Evolutionary conservation across 768 basidiomycete genomes (phyloP).

Genomic region (Kwoniella dendrophila): DNA sequence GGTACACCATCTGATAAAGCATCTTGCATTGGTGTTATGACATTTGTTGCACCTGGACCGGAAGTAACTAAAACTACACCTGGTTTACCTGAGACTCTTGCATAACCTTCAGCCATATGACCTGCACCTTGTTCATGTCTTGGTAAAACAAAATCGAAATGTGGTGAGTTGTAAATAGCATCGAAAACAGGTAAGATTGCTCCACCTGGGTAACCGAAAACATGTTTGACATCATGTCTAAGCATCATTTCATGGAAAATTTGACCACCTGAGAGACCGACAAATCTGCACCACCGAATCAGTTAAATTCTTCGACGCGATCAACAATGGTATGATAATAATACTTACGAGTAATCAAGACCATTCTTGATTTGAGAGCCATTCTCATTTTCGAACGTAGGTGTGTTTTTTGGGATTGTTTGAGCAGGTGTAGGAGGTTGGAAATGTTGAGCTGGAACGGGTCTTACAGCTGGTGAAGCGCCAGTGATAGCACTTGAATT

Average conservation of each 20-base stretch:
- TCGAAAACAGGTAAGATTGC: slow-evolving; percentile 99
- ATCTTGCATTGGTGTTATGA: slow-evolving; percentile 97
- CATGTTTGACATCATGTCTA: slow-evolving; percentile 89
- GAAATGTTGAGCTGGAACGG: slow-evolving; percentile 63
- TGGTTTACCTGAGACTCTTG: slow-evolving; percentile 93
- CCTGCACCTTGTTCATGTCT: slow-evolving; percentile 98
- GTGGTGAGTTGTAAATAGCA: slow-evolving; percentile 92
- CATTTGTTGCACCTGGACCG: slow-evolving; percentile 96
- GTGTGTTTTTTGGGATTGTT: slow-evolving; percentile 35
- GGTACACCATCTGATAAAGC: slow-evolving; percentile 92
- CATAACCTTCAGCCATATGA: slow-evolving; percentile 99
- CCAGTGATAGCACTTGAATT: slow-evolving; percentile 67
- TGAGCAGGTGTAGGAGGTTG: slow-evolving; percentile 42
- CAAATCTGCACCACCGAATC: slow-evolving; percentile 65
- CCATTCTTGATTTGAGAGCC: slow-evolving; percentile 39
- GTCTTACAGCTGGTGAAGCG: slow-evolving; percentile 69
- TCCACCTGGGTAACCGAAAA: slow-evolving; percentile 97
- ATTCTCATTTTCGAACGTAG: slow-evolving; percentile 31
- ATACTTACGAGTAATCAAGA: slow-evolving; percentile 49
- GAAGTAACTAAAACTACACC: slow-evolving; percentile 98
- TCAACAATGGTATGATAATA: background rate
- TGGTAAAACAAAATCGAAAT: slow-evolving; percentile 94
- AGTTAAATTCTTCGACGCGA: no score
- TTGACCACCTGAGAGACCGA: slow-evolving; percentile 92
- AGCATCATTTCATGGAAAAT: slow-evolving; percentile 99